These are phyloP conservation scores for Colletotrichum liaoningense DNA, from an alignment of 2,329 filamentous ascomycete genomes.

Conservation along the genomic window DNA sequence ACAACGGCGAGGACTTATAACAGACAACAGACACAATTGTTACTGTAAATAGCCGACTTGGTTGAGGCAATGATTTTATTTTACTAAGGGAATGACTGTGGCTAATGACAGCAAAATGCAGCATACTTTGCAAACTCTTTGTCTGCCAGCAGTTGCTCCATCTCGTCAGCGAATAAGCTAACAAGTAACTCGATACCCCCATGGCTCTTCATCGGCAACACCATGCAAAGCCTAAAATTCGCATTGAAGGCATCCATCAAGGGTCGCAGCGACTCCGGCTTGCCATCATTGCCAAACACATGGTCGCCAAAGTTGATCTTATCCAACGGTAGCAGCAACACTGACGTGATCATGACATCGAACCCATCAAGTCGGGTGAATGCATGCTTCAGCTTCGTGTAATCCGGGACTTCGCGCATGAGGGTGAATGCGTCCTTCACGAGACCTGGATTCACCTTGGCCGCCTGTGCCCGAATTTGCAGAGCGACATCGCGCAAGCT, in stretches of 20 bases:
- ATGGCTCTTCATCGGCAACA: slow-evolving; percentile 44
- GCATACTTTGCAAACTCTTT: slow-evolving; percentile 43
- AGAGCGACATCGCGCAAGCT: slow-evolving; percentile 41
- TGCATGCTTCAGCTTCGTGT: slow-evolving; percentile 40
- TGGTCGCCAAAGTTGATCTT: slow-evolving; percentile 43
- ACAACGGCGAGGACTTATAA: no score
- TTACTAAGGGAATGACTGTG: background rate
- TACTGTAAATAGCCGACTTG: no score
- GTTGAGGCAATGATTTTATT: background rate
- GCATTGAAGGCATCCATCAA: slow-evolving; percentile 42
- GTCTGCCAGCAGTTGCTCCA: slow-evolving; percentile 41
- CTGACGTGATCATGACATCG: slow-evolving; percentile 44
- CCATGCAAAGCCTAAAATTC: slow-evolving; percentile 41
- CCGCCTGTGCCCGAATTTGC: slow-evolving; percentile 40
- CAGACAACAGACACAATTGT: no score
- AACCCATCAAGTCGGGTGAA: slow-evolving; percentile 43
- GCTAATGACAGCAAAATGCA: slow-evolving; percentile 3
- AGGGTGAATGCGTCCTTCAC: slow-evolving; percentile 45
- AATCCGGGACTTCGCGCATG: slow-evolving; percentile 41
- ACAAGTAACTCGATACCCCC: slow-evolving; percentile 44
- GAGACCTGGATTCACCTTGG: slow-evolving; percentile 40
- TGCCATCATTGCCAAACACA: slow-evolving; percentile 41
- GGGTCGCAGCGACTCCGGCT: slow-evolving; percentile 43
- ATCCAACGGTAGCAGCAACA: slow-evolving; percentile 43
- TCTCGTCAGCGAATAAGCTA: slow-evolving; percentile 43